These are phyloP conservation scores for Nothomitra cinnamomea DNA, from an alignment of 2,329 filamentous ascomycete genomes.

Conservation along the genomic window DNA sequence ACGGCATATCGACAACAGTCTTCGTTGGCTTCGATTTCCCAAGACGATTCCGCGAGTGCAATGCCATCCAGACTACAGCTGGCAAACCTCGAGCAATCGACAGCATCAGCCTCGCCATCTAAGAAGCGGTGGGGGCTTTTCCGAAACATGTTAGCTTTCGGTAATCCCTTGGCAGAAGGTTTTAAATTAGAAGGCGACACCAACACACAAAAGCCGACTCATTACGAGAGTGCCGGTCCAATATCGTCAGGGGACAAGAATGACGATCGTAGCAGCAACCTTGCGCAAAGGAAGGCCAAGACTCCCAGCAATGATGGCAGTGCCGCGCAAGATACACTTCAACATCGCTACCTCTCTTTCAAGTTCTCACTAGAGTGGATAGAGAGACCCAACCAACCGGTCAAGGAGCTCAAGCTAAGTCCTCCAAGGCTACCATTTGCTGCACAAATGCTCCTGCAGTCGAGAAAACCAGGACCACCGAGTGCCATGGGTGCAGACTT, in stretches of 20 bases:
- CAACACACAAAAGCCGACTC: neutral
- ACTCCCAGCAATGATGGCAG: neutral
- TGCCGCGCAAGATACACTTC: neutral
- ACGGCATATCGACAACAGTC: constrained; percentile 17
- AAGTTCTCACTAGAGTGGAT: constrained; percentile 53
- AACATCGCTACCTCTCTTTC: constrained; percentile 41
- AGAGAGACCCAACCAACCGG: constrained; percentile 32
- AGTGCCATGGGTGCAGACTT: constrained; percentile 16
- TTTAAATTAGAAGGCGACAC: neutral
- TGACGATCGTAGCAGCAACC: constrained; percentile 21
- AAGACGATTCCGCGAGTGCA: neutral
- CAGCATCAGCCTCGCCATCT: neutral
- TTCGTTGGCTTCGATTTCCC: constrained; percentile 9
- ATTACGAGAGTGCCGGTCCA: constrained; percentile 18
- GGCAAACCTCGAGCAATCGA: neutral
- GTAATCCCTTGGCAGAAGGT: constrained; percentile 16
- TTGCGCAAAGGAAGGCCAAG: constrained; percentile 3
- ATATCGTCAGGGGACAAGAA: constrained; percentile 27
- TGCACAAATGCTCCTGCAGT: constrained; percentile 35
- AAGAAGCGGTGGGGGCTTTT: constrained; percentile 35
- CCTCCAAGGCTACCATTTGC: constrained; percentile 39
- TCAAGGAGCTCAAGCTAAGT: constrained; percentile 34
- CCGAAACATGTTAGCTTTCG: constrained; percentile 28
- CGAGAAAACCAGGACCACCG: constrained; percentile 10
- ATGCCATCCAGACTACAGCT: neutral